Base-by-base conservation (phyloP, 179 eudicot species). In the Actinidia arguta region DNA sequence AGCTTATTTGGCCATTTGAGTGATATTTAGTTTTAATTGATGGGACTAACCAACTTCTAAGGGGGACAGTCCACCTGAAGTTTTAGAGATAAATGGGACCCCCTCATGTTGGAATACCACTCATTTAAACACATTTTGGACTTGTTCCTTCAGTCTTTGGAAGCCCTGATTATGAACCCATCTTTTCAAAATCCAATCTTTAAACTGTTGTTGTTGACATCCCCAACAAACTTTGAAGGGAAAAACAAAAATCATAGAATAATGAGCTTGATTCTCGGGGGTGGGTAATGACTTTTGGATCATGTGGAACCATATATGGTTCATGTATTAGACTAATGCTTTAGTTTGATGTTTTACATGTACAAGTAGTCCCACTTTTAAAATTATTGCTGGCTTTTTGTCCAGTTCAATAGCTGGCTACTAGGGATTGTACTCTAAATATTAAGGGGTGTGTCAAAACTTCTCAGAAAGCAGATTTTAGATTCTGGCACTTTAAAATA, bases 21-120 rank as follows among this genome's bases (percentile, higher is more conserved):
- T 76, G 80, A 76, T 56, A 58, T 76, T 8, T 39, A 61, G 27
- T 22, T 52, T 8, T 12, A 76, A 62, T 44, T 27, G 80, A 78
- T 78, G 50, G 70, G 80, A 78, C 80, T 62, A 62, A 63, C 59
- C 72, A 78, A 62, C 80, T 62, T 78, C 59, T 64, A 3, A 48
- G 72, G 80, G 71, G 72, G 62, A 71, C 61, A 17, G 3, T 56
- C 80, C 80, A 78, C 80, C 72, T 78, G 80, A 78, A 62, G 22
- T 20, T n/a, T 47, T 47, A 9, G 56, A 78, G 58, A 62, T 24
- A 48, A 78, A 24, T 63, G 70, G 80, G 80, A n/a, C n/a, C n/a
- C 47, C 80, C 71, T 46, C 3, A 18, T 47, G n/a, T 22, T 22
- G 58, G 36, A 76, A 59, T 42, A 58, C 69, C 18, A 58, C 52